Percentiles rank a stretch among this genome's conserved stretches.
Conservation (phyloP, 495 filamentous ascomycete species). For the Penicillium canariense region DNA sequence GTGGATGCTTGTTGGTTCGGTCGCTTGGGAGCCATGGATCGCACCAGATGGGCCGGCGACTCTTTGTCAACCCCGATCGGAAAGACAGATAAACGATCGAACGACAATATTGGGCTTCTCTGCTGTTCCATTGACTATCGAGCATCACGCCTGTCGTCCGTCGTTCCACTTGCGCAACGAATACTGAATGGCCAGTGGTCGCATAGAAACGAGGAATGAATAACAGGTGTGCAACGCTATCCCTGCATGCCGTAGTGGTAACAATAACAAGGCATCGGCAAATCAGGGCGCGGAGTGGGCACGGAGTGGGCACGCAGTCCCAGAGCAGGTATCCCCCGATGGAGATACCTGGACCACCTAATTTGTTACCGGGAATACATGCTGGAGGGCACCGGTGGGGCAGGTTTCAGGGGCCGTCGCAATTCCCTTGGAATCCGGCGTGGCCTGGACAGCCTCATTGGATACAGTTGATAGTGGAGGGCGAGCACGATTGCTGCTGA, state of each 20-base stretch:
- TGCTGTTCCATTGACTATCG: not conserved
- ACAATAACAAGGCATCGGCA: slow-evolving; percentile 28
- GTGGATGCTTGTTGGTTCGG: slow-evolving; percentile 1
- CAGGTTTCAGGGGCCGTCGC: slow-evolving; percentile 34
- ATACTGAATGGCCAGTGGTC: slow-evolving; percentile 5
- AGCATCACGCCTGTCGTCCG: not conserved
- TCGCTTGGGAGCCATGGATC: slow-evolving; percentile 15
- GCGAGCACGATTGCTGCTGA: not conserved
- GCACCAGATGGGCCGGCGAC: not conserved
- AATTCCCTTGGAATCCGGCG: slow-evolving; percentile 30
- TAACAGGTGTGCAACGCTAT: slow-evolving; percentile 24
- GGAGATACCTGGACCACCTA: slow-evolving; percentile 15
- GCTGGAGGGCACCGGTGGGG: slow-evolving; percentile 17
- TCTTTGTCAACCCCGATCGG: not conserved
- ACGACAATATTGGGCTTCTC: not conserved
- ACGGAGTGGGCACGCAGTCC: not conserved
- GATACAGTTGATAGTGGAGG: not conserved
- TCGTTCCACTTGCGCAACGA: not conserved
- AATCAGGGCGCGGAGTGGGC: slow-evolving; percentile 7
- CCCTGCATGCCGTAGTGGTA: slow-evolving; percentile 31
- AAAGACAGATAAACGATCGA: not conserved
- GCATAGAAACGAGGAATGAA: slow-evolving; percentile 31
- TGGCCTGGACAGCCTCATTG: slow-evolving; percentile 12
- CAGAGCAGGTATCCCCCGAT: slow-evolving; percentile 13
- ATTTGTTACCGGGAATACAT: slow-evolving; percentile 25